Conservation (phyloP, 768 basidiomycete species). For the Boletellus emodensis region DNA sequence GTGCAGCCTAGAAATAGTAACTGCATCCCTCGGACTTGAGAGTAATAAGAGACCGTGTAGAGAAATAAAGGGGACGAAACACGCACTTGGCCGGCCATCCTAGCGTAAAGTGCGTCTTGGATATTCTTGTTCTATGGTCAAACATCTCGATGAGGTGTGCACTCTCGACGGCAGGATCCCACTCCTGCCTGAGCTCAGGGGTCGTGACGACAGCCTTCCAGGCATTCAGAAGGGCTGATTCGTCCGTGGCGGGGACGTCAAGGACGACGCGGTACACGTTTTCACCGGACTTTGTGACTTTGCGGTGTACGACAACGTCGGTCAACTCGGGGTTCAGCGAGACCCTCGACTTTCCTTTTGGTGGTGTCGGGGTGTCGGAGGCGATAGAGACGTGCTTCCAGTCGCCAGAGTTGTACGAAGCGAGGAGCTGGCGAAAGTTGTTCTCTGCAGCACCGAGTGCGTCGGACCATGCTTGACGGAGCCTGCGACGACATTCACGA, state of each 20-base stretch:
- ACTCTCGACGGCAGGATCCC: slow-evolving; percentile 92
- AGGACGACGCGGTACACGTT: slow-evolving; percentile 77
- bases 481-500: slow-evolving; percentile 38
- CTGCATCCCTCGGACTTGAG: slow-evolving; percentile 76
- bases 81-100: slow-evolving; percentile 97
- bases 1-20: slow-evolving; percentile 87
- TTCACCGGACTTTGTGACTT: slow-evolving; percentile 64
- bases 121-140: slow-evolving; percentile 80
- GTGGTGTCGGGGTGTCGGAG: slow-evolving; percentile 37
- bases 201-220: slow-evolving; percentile 82
- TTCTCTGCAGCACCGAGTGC: slow-evolving; percentile 72
- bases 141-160: slow-evolving; percentile 81
- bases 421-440: slow-evolving; percentile 73
- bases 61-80: slow-evolving; percentile 28
- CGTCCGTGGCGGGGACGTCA: slow-evolving; percentile 65
- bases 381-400: slow-evolving; percentile 75
- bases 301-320: slow-evolving; percentile 78
- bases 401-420: slow-evolving; percentile 61
- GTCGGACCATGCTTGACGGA: slow-evolving; percentile 78
- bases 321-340: slow-evolving; percentile 53
- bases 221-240: slow-evolving; percentile 58
- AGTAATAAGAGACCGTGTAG: slow-evolving; percentile 5
- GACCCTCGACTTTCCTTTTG: slow-evolving; percentile 61
- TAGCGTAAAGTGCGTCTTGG: slow-evolving; percentile 85
- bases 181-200: slow-evolving; percentile 82